phyloP scores from a whole-genome alignment of 805 yeast species.

The Saturnispora mendoncae region DNA sequence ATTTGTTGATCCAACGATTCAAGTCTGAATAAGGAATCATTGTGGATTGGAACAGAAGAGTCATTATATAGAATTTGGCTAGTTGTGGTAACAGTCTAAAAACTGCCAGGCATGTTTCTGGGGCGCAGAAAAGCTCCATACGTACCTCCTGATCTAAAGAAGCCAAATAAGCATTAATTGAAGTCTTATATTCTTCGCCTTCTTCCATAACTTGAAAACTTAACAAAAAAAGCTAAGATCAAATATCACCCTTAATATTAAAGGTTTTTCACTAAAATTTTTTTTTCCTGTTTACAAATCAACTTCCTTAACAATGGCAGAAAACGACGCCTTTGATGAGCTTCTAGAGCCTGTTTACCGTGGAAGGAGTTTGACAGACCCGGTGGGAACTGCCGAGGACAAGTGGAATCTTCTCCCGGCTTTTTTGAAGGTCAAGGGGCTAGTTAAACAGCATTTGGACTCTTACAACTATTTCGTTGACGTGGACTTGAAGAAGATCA shows the following conservation, averaged over 20 bases:
- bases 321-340: constrained; percentile 55
- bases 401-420: constrained; percentile 97
- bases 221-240: not conserved
- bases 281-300: not conserved
- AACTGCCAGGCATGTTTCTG: constrained; percentile 93
- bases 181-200: constrained; percentile 44
- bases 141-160: constrained; percentile 85
- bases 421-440: constrained; percentile 86
- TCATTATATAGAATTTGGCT: constrained; percentile 82
- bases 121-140: constrained; percentile 69
- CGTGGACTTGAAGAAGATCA: constrained; percentile 84
- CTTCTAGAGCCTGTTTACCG: constrained; percentile 71
- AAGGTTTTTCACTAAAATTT: not conserved
- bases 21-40: constrained; percentile 60
- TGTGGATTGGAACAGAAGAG: constrained; percentile 73
- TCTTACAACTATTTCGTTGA: constrained; percentile 97
- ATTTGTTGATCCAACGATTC: constrained; percentile 61
- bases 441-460: constrained; percentile 94
- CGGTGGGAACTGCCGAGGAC: constrained; percentile 84
- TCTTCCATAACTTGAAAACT: constrained; percentile 5
- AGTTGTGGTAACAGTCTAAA: constrained; percentile 80
- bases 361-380: constrained; percentile 82
- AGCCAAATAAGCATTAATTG: constrained; percentile 83
- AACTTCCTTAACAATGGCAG: constrained; percentile 3
- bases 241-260: not conserved